Percentiles rank a stretch among this genome's conserved stretches.
phyloP scores from a whole-genome alignment of 2,329 filamentous ascomycete genomes.

The Monosporascus cannonballus region DNA sequence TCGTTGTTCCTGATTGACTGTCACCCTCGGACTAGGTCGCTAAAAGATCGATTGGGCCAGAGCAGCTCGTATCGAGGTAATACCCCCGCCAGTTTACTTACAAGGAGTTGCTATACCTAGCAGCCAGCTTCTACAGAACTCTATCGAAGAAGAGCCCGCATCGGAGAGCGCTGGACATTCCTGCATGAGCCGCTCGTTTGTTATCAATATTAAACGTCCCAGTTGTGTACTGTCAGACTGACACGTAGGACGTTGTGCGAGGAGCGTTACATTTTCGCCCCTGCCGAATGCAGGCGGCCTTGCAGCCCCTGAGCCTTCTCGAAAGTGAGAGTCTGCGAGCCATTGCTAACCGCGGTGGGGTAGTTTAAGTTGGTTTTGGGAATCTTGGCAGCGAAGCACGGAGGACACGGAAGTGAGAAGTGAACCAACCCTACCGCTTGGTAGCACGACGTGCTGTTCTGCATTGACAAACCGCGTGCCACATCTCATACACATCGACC shows the following conservation, averaged over 20 bases:
- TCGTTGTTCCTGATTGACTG: not conserved
- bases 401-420: not conserved
- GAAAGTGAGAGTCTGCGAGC: not conserved
- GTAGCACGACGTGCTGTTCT: not conserved
- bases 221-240: slow-evolving; percentile 21
- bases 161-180: not conserved
- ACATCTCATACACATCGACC: not conserved
- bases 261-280: slow-evolving; percentile 14
- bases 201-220: slow-evolving; percentile 11
- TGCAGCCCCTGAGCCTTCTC: slow-evolving; percentile 9
- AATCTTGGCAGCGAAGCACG: not conserved
- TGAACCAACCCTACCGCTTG: not conserved
- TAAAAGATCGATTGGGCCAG: too few species aligned
- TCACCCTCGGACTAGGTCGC: too few species aligned
- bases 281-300: slow-evolving; percentile 14
- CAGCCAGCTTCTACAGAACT: not conserved
- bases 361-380: not conserved
- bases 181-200: slow-evolving; percentile 10
- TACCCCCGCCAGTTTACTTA: not conserved
- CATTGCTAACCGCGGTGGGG: not conserved
- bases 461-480: not conserved
- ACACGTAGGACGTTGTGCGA: slow-evolving; percentile 26
- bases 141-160: not conserved
- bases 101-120: not conserved
- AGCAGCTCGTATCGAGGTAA: not conserved